Evolutionary conservation across 1,139 yeast species (phyloP), one percentile per base, ranked within the genome.

Genomic region (Hansenula lynferdii): DNA sequence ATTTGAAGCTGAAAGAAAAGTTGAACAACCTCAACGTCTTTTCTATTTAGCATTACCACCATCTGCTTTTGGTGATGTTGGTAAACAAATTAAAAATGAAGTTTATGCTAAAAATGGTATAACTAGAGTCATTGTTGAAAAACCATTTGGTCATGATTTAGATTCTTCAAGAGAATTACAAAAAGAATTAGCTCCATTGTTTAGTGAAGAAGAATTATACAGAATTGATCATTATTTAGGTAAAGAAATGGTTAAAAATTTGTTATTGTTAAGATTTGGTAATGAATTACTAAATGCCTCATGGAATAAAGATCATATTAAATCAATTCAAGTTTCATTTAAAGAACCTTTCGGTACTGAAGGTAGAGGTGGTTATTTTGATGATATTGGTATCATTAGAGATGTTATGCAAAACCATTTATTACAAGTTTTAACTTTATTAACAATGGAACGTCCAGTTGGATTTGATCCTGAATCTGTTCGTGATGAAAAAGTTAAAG

Each of bases 361-460:
- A 65, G 98, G 98, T 44, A 80, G 99, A 59, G 98, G 98, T 50
- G 98, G 98, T 28, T 92, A 92, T 69, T 92, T 94, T 58, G 97
- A 94, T 65, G 72, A 74, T 44, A 87, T 90, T 57, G 99, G 99
- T 42, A 92, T 92, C 57, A 86, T 92, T 50, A 80, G 99, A 65
- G 99, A 92, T 60, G 97, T 92, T 39, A 90, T 94, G 89, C 99
- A 92, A 69, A 92, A 92, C 72, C 99, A 92, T 66, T 67, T 92
- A 57, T 72, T 92, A 56, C 99, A 92, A 68, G 95, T 92, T 21
- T 69, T 92, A 60, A 89, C 97, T 8, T 67, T 94, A 45, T 69
- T 92, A 48, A 87, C 97, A 39, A 90, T 92, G 97, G 98, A 92
- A 60, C 78, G 96, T 62, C 98, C 99, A 12, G 82, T 77, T 19